phyloP scores from a whole-genome alignment of 2,329 filamentous ascomycete species.

The Microcyclosporella mali region DNA sequence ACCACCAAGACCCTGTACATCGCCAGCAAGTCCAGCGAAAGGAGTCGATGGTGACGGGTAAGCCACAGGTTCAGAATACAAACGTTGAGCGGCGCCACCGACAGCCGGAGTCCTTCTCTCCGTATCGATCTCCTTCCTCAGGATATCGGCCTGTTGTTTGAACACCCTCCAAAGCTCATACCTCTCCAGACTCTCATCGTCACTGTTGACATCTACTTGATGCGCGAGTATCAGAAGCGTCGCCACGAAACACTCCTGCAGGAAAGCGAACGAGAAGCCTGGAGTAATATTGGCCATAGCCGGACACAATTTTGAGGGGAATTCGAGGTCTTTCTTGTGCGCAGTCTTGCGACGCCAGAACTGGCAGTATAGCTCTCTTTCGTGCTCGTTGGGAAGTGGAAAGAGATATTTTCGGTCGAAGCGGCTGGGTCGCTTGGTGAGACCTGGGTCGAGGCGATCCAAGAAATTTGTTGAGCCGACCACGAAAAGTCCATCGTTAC shows the following conservation, averaged over 20 bases:
- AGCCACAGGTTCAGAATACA: too few relatives aligned
- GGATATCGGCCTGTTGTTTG: conserved; percentile 54
- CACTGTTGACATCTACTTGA: conserved; percentile 15
- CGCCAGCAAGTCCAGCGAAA: not conserved
- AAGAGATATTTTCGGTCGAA: conserved; percentile 65
- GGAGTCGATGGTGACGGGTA: not conserved
- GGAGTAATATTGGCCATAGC: conserved; percentile 56
- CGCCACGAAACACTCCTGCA: conserved; percentile 63
- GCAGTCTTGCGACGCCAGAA: conserved; percentile 57
- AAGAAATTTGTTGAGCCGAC: conserved; percentile 41
- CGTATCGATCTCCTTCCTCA: conserved; percentile 51
- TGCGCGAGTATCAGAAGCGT: conserved; percentile 53
- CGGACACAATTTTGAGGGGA: conserved; percentile 51
- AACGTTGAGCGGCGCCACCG: too few relatives aligned
- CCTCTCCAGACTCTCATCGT: conserved; percentile 40
- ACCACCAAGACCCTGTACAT: not conserved
- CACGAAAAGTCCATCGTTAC: conserved; percentile 66
- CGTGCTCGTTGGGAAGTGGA: conserved; percentile 42
- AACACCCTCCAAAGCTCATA: conserved; percentile 56
- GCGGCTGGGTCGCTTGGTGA: conserved; percentile 54
- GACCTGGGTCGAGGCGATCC: conserved; percentile 60
- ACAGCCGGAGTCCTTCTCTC: too few relatives aligned
- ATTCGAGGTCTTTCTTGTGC: conserved; percentile 52
- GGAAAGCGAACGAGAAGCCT: conserved; percentile 62
- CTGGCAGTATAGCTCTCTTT: conserved; percentile 55